These are phyloP conservation scores for Gilbertella persicaria DNA, from an alignment of 371 early-diverging fungal genomes.

Conservation along the genomic window DNA sequence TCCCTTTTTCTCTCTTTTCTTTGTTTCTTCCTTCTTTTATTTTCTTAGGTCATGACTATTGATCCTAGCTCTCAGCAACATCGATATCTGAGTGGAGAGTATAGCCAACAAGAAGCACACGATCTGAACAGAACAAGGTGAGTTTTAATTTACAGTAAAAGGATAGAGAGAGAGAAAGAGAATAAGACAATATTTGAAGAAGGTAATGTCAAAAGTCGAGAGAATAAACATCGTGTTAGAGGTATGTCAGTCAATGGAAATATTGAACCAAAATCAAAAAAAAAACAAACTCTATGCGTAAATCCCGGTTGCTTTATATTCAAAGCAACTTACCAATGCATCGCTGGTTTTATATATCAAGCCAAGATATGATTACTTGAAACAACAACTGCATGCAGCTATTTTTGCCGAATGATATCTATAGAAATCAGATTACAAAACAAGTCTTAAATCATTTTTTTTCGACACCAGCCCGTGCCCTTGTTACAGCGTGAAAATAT, in stretches of 20 bases:
- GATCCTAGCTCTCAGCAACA: not conserved
- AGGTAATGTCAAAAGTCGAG: no score
- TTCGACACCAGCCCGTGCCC: not conserved
- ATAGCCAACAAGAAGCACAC: slow-evolving; percentile 1
- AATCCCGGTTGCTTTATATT: no score
- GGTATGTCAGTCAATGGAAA: not conserved
- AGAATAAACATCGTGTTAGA: no score
- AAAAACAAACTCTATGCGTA: no score
- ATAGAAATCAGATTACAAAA: no score
- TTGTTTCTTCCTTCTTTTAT: not conserved
- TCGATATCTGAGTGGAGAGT: not conserved
- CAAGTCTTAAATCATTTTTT: not conserved
- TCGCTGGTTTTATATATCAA: no score
- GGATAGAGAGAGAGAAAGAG: not conserved
- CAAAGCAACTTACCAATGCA: no score
- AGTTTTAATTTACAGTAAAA: not conserved
- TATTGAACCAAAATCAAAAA: no score
- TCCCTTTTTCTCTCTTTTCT: not conserved
- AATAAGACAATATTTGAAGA: not conserved
- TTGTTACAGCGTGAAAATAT: not conserved
- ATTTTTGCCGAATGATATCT: no score
- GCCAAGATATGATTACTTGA: no score
- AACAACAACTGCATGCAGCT: no score
- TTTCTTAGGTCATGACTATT: not conserved
- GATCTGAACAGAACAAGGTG: not conserved